Base-by-base conservation (phyloP, 2,329 filamentous ascomycete species). In the Metarhizium sp. region DNA sequence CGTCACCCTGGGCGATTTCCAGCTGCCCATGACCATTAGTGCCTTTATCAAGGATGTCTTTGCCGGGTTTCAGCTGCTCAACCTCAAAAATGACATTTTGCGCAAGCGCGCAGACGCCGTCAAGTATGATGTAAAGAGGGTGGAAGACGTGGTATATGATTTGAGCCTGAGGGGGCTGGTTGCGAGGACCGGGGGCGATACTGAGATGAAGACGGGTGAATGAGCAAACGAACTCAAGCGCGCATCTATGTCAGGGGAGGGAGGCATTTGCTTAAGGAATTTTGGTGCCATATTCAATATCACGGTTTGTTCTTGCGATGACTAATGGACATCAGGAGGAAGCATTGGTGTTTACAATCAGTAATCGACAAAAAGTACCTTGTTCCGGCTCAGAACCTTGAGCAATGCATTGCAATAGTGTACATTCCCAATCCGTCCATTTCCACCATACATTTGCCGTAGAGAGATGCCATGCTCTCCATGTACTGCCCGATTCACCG, bases 141-240 rank as follows among this genome's bases (percentile, higher is more conserved):
- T 96, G 13, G 94, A 99, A 76, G 94, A 97, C 67, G 91, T 99
- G 13, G 92, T 97, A 52, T 99, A 99, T 67, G 94, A 99, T 69
- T 75, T 99, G 55, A 92, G 89, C 29, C 74, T 99, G 67, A 82
- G 94, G 57, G 92, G 94, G 52, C 71, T 97, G 66, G 78, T 95
- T 51, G 82, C 86, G 48, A 76, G 79, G 61, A 62, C 67, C 3
- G 63, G 62, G 0, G 64, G 59, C 2, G 70, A 73, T 34, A 67
- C 68, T 0, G 71, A 73, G 58, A 72, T 73, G 70, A 73, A 70
- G 61, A 62, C 65, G 51, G 62, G 59, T 8, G 65, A 66, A 58
- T 70, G 63, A 56, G 42, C 18, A 10, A 4, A 25, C 25, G 25
- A 25, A 4, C 25, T 25, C 25, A 51, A 16, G 40, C 40, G 14